Evolutionary conservation across 2,329 filamentous ascomycete species (phyloP).

Genomic region (Plenodomus tracheiphilus): DNA sequence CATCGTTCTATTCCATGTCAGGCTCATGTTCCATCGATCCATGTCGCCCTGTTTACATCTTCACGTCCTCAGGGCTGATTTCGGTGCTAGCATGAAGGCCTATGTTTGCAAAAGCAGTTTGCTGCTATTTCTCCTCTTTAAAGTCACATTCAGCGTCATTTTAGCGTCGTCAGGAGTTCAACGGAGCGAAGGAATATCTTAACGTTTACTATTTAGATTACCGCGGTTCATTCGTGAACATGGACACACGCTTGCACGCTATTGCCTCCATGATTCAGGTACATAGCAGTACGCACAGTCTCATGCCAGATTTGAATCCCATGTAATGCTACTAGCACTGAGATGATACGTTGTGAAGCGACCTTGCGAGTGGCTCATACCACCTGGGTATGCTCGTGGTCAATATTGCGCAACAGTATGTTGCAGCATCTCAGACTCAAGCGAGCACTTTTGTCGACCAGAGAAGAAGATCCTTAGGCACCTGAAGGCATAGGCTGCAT

Average conservation of each 20-base stretch:
- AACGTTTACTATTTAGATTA: neutral
- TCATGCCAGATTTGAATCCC: neutral
- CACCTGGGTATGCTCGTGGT: too few species aligned
- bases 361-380: too few species aligned
- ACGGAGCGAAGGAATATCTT: neutral
- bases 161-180: neutral
- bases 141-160: neutral
- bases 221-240: neutral
- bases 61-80: neutral
- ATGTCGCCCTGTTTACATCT: neutral
- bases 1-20: neutral
- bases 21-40: neutral
- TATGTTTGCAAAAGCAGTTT: neutral
- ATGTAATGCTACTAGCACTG: neutral
- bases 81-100: neutral
- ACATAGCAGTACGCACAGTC: neutral
- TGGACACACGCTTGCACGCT: neutral
- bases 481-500: too few species aligned
- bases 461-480: too few species aligned
- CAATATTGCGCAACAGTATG: too few species aligned
- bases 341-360: neutral
- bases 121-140: neutral
- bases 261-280: neutral
- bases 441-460: neutral
- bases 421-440: neutral